Base-by-base conservation (phyloP, 257 asterid genomes). In the Sherardia arvensis region DNA sequence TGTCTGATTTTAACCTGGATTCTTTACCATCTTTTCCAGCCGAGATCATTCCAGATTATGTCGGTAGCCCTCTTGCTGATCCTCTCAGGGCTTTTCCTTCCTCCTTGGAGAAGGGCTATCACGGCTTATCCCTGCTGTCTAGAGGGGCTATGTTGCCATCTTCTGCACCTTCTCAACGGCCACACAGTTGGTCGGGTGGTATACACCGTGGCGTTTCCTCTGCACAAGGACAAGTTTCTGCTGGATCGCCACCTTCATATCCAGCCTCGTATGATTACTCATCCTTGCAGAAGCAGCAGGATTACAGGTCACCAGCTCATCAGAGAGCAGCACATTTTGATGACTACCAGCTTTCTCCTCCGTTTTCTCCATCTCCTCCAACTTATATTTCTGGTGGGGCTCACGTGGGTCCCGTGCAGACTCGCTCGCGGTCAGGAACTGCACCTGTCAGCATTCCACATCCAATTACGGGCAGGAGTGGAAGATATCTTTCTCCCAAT, bases 111-210 rank as follows among this genome's bases (percentile, higher is more conserved):
- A 88, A 66, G 76, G 78, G 77, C 33, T 69, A 54, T 48, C 78
- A 64, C 61, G 74, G 81, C 14, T 76, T 84, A 10, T 85, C 97
- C 18, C 73, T 81, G 71, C 76, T 79, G 11, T 54, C 73, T 0
- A 76, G 88, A 78, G 85, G 81, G 69, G 72, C 63, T 67, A 87
- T 77, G 32, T 59, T 80, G 43, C 64, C 80, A 66, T 49, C 91
- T 57, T 67, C 91, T 1, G 70, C 80, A 9, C 87, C 94, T 30
- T 81, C 77, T 70, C 97, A 85, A 49, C 86, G 88, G 28, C 99
- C 96, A 6, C 96, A 85, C 73, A 93, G 96, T 79, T 93, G 97
- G 99, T 71, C 97, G n/a, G 81, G 96, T 85, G 94, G 99, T 63
- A 40, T 85, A 67, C 91, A 85, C 65, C 74, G 77, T 80, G 90